Percentiles rank a stretch among this genome's conserved stretches.
These are phyloP conservation scores for Xerocomus brunneocitrinus DNA, from an alignment of 768 basidiomycete species.

Conservation along the genomic window DNA sequence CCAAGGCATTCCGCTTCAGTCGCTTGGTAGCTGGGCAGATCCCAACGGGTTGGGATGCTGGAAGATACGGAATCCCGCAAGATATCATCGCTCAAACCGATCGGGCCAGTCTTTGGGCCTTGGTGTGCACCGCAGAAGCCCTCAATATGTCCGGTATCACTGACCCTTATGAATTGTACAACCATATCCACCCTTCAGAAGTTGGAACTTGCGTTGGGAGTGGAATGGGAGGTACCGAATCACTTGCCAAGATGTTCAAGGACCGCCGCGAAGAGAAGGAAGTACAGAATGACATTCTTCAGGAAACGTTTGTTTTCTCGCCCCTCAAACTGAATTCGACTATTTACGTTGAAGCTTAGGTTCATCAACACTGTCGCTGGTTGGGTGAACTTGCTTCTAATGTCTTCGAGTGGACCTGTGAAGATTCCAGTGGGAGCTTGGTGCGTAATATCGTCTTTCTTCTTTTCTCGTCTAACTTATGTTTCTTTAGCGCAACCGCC, in stretches of 20 bases:
- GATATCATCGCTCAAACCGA: conserved; percentile 96
- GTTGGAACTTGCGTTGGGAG: conserved; percentile 92
- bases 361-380: conserved; percentile 99
- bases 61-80: conserved; percentile 93
- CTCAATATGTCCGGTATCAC: conserved; percentile 96
- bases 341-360: conserved; percentile 35
- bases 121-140: conserved; percentile 92
- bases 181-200: conserved; percentile 94
- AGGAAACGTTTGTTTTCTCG: conserved; percentile 77
- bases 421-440: conserved; percentile 99
- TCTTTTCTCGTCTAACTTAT: conserved; percentile 1
- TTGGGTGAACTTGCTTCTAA: conserved; percentile 91
- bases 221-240: conserved; percentile 95
- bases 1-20: conserved; percentile 93
- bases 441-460: conserved; percentile 38
- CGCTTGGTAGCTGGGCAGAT: conserved; percentile 94
- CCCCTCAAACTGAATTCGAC: background rate
- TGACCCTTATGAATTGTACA: conserved; percentile 96
- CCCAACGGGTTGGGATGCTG: conserved; percentile 96
- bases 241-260: conserved; percentile 96
- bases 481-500: conserved; percentile 73
- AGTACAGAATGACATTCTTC: conserved; percentile 96
- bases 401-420: conserved; percentile 96
- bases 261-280: conserved; percentile 97
- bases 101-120: conserved; percentile 89